phyloP scores from a whole-genome alignment of 1,284 basidiomycete genomes.

The Cystobasidium slooffiae region DNA sequence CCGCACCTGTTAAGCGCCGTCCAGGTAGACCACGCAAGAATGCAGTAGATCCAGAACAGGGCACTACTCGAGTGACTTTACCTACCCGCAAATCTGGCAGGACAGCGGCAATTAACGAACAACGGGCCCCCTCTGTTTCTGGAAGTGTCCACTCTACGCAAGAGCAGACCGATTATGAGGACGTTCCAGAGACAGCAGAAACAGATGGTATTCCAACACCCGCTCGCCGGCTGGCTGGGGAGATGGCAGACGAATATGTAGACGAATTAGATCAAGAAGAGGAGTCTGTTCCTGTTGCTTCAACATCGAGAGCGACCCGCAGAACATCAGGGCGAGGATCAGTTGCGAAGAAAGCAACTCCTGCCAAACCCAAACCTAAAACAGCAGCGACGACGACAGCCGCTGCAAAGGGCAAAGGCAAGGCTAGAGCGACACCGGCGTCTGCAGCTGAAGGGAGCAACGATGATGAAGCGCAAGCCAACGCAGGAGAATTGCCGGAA shows the following conservation, averaged over 20 bases:
- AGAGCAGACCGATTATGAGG: neutral
- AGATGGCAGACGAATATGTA: constrained; percentile 7
- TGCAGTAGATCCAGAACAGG: constrained; percentile 15
- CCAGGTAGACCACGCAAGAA: neutral
- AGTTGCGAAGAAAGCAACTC: neutral
- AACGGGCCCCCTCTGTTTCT: no score
- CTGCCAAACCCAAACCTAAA: neutral
- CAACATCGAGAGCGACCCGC: neutral
- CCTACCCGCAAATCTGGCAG: constrained; percentile 10
- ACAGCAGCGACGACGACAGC: neutral
- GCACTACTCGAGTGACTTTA: neutral
- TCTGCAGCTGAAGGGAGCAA: neutral
- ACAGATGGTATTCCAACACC: neutral
- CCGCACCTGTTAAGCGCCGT: neutral
- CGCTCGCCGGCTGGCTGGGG: neutral
- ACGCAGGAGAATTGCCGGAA: neutral
- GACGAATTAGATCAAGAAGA: neutral
- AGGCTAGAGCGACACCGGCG: constrained; percentile 2
- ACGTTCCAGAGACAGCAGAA: neutral
- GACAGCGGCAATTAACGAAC: neutral
- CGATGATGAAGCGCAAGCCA: neutral
- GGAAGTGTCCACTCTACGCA: no score
- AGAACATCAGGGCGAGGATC: neutral
- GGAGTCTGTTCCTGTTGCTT: neutral
- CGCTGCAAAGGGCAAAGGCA: constrained; percentile 7